Base-by-base conservation (phyloP, 2,329 filamentous ascomycete species). In the Pezicula radicicola region DNA sequence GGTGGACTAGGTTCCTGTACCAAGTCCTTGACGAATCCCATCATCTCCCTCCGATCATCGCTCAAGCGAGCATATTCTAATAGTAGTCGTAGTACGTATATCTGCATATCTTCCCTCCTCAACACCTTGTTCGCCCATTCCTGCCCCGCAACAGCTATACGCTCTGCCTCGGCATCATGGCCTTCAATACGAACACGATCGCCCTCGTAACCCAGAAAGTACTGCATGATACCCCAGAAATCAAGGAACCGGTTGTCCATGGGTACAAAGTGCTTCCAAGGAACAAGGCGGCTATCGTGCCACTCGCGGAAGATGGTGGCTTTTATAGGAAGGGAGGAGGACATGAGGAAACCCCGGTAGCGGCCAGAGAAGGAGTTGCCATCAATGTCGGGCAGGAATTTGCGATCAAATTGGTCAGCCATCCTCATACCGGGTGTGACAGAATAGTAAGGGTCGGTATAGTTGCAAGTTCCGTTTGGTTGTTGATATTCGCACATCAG, bases 261-360 rank as follows among this genome's bases (percentile, higher is more conserved):
- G 4, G 89, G 89, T 3, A 92, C 85, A 60, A 90, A 93, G 68
- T 94, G 89, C 62, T 84, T 82, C 89, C 89, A 94, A 0, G 88
- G 77, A 2, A 90, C 72, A 1, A 94, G 73, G 1, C 89, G 77
- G 43, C 78, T 79, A 65, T 92, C 89, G 63, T 92, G 89, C 89
- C 89, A 94, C 67, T 94, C 89, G 8, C 81, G 78, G 71, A 85
- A 94, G 28, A 93, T 73, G 0, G 89, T 91, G 1, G 87, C 82
- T 71, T 93, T 94, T 71, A 94, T 81, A 0, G 87, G 87, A 4
- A 92, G 68, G 2, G 80, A 84, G 0, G 81, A 87, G 12, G 82
- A 88, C 41, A 81, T 76, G 28, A 93, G 71, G 66, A 92, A 91
- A 0, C 79, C 82, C 3, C 85, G 76, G 60, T 87, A 89, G 1